Evolutionary conservation across 345 rosid genomes (phyloP).

Genomic region (Schrenkiella parvula): DNA sequence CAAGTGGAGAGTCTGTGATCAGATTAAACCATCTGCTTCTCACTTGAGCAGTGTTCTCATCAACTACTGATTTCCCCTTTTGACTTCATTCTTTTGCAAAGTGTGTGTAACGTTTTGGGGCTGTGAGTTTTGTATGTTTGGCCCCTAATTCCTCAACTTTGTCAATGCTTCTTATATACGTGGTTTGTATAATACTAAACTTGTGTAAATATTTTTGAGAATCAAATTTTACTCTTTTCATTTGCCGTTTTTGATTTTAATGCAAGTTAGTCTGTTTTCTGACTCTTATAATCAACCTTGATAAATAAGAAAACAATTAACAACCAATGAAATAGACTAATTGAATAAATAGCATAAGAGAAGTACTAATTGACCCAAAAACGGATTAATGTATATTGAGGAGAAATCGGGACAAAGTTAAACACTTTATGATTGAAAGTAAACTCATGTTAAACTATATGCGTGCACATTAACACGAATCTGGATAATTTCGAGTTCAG

Average conservation of each 20-base stretch:
- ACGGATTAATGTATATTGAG: too few species aligned
- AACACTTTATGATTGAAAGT: too few species aligned
- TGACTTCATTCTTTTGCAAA: slow-evolving; percentile 13
- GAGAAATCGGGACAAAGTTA: too few species aligned
- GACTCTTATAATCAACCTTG: not conserved
- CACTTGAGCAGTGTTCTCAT: slow-evolving; percentile 43
- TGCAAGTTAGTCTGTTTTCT: not conserved
- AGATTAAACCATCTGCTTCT: slow-evolving; percentile 62
- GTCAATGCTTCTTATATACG: not conserved
- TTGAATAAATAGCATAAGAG: too few species aligned
- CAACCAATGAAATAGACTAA: too few species aligned
- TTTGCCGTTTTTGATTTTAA: not conserved
- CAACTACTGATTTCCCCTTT: not conserved
- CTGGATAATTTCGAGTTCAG: too few species aligned
- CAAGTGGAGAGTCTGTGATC: slow-evolving; percentile 64
- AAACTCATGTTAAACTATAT: too few species aligned
- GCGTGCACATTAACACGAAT: too few species aligned
- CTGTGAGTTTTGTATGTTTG: not conserved
- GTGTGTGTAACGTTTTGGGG: not conserved
- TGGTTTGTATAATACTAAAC: not conserved
- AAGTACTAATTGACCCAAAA: too few species aligned
- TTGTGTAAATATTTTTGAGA: not conserved
- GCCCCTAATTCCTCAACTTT: not conserved
- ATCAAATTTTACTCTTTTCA: not conserved
- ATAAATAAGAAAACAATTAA: too few species aligned